Evolutionary conservation across 306 rosid genomes (phyloP), one percentile per base, ranked within the genome.

Genomic region (Malus sylvestris): DNA sequence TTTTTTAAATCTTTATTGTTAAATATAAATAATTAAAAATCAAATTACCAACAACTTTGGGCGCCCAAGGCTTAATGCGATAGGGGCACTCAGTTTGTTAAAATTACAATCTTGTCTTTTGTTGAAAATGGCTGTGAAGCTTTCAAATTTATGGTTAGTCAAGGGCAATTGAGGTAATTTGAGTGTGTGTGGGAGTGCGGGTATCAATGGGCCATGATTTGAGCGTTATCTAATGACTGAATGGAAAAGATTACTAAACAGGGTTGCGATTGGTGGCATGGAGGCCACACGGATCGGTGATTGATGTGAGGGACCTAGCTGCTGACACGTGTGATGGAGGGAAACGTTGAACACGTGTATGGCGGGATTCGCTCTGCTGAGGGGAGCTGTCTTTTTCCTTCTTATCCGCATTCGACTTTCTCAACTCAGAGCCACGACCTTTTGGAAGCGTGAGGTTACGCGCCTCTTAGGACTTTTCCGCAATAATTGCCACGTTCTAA

Each of bases 251-350:
- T 18, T 59, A 59, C 23, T 16, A 23, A 23, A 22, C 23, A 14
- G 40, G 27, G 29, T 65, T 25, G 68, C 38, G 68, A 73, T 73
- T 73, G 77, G 77, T 73, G 27, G 42, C 40, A 23, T 60, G 42
- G 70, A 45, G 78, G 5, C 70, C 70, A 29, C 78, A 6, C 33
- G 78, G 78, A 74, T 45, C 45, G 4, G 78, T 74, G 60, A 45
- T 14, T 29, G 27, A 11, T 8, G 15, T 12, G 61, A 44, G 23
- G 70, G 14, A 13, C 25, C 27, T 4, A 4, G 20, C 15, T 61
- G n/a, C 13, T 5, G 45, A 74, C 78, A 45, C 78, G 61, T 62
- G 70, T 60, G 59, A 7, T 27, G 4, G 15, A 25, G 29, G 29
- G 14, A 16, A 27, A 4, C 42, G 27, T 0, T 44, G 5, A 0